Conservation (phyloP, 306 rosid genomes). For the Sophora flavescens region DNA sequence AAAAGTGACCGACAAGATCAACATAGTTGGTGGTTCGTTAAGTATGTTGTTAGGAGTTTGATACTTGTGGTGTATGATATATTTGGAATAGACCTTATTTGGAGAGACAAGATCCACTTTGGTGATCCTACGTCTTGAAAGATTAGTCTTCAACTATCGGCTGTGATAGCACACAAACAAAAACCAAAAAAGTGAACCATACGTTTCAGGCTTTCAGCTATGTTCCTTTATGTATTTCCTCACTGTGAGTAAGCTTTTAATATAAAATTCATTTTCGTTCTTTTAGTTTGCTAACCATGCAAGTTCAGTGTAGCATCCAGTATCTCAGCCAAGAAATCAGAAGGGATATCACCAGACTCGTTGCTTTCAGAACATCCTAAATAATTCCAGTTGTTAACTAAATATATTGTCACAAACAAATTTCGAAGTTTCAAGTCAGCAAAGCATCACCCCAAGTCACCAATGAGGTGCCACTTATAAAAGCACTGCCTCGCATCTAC, state of each 20-base stretch:
- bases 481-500: slow-evolving; percentile 50
- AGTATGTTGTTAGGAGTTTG: no score
- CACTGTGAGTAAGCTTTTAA: slow-evolving; percentile 49
- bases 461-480: slow-evolving; percentile 43
- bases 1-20: slow-evolving; percentile 37
- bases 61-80: no score
- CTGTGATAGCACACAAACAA: not conserved
- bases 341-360: slow-evolving; percentile 40
- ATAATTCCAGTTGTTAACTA: slow-evolving; percentile 11
- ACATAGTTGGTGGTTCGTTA: no score
- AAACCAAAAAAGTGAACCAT: slow-evolving; percentile 56
- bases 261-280: slow-evolving; percentile 23
- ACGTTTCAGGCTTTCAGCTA: slow-evolving; percentile 48
- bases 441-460: slow-evolving; percentile 30
- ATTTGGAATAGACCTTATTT: no score
- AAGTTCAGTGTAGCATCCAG: slow-evolving; percentile 41
- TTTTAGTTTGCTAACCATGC: slow-evolving; percentile 43
- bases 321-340: slow-evolving; percentile 45
- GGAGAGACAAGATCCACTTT: no score
- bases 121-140: no score
- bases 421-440: slow-evolving; percentile 35
- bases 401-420: slow-evolving; percentile 14
- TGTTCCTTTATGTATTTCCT: slow-evolving; percentile 1
- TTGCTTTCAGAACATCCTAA: slow-evolving; percentile 58
- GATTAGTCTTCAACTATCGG: no score